These are phyloP conservation scores for Fusarium coicis DNA, from an alignment of 2,329 filamentous ascomycete genomes.

Conservation along the genomic window DNA sequence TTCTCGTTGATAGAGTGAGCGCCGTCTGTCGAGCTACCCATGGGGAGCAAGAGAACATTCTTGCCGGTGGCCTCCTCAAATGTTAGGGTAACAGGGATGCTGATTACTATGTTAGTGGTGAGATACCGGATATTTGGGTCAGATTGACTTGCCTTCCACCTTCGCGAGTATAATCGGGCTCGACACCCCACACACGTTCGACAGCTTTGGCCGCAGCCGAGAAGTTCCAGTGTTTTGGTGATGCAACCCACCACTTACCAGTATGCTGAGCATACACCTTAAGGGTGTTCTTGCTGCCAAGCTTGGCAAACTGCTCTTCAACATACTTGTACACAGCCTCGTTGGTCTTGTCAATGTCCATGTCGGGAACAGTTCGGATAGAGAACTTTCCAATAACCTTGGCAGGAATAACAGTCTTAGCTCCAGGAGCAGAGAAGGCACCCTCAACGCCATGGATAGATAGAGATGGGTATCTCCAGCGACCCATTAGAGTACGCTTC, in stretches of 20 bases:
- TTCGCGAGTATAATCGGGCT: constrained; percentile 95
- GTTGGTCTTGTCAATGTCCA: constrained; percentile 93
- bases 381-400: constrained; percentile 99
- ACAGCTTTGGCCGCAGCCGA: constrained; percentile 94
- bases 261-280: constrained; percentile 86
- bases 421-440: constrained; percentile 90
- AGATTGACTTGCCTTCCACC: constrained; percentile 78
- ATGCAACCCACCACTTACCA: constrained; percentile 99
- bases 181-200: constrained; percentile 90
- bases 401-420: constrained; percentile 98
- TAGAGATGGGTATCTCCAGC: constrained; percentile 94
- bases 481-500: constrained; percentile 91
- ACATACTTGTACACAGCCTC: constrained; percentile 85
- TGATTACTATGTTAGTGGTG: constrained; percentile 50
- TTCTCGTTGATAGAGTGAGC: constrained; percentile 99
- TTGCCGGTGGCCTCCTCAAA: constrained; percentile 98
- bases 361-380: constrained; percentile 96
- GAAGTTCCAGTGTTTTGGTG: constrained; percentile 99
- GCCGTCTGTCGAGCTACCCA: constrained; percentile 96
- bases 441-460: constrained; percentile 96
- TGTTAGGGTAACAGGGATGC: constrained; percentile 95
- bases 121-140: background rate
- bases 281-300: constrained; percentile 91
- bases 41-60: constrained; percentile 94
- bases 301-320: constrained; percentile 83